Base-by-base conservation (phyloP, 106 monocot genomes). In the Apostasia shenzhenica region DNA sequence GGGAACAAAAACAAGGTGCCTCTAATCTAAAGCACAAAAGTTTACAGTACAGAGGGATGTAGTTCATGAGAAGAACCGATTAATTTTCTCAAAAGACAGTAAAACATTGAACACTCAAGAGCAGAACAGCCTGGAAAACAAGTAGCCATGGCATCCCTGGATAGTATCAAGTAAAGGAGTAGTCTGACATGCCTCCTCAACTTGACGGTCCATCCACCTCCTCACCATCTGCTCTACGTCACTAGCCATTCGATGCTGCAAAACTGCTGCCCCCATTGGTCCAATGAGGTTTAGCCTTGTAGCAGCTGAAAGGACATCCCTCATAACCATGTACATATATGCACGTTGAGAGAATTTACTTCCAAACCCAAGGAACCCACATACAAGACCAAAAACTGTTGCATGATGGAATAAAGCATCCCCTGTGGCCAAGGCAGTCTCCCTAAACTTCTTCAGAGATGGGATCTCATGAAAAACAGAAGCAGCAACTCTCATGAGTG, bases 241-340 rank as follows among this genome's bases (percentile, higher is more conserved):
- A 14, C 51, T 48, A 44, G 76, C 80, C 70, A 95, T 80, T 59
- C 85, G 61, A 47, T 95, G 92, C 67, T 95, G 95, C 81, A 95
- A 70, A 12, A 72, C 86, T 10, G 95, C 72, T 41, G 91, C 88
- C 6, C 87, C 95, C 45, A 95, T 80, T 9, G 95, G 91, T 7
- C 95, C 91, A 40, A 95, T 70, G 76, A 95, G 70, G 71, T 95
- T 95, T 40, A 95, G 68, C 71, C 95, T 85, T 3, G 88, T 95
- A 6, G 91, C 95, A 61, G 95, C 86, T 51, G 95, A 95, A 37
- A 95, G 65, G 50, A 77, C 58, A 67, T 92, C 95, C 67, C 95
- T 82, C 89, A 92, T 81, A n/a, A 86, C 82, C 47, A 86, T 74
- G 59, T 84, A 92, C 80, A 95, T 73, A 58, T 84, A 95, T 12